Percentiles rank a stretch among this genome's conserved stretches.
These are phyloP conservation scores for Populus euphratica DNA, from an alignment of 345 rosid genomes.

Conservation along the genomic window DNA sequence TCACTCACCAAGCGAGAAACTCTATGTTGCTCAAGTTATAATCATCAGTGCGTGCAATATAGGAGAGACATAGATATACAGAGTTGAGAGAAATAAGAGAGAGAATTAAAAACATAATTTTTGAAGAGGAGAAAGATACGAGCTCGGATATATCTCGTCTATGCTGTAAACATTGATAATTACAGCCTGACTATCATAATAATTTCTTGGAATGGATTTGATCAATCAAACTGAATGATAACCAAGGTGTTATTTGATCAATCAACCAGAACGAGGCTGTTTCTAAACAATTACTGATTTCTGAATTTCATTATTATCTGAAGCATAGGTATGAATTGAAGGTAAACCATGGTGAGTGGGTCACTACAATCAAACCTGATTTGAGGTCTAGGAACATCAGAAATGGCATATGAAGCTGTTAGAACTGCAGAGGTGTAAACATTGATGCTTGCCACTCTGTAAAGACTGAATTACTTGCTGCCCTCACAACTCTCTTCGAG, in stretches of 20 bases:
- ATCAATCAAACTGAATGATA: not conserved
- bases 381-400: conserved; percentile 66
- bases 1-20: too few relatives aligned
- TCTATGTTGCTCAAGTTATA: too few relatives aligned
- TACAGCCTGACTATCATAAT: not conserved
- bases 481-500: conserved; percentile 65
- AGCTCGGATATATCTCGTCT: too few relatives aligned
- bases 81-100: too few relatives aligned
- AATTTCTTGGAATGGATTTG: conserved; percentile 2
- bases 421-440: conserved; percentile 49
- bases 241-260: not conserved
- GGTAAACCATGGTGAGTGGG: conserved; percentile 75
- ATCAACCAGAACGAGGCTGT: not conserved
- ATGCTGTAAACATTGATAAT: too few relatives aligned
- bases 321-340: conserved; percentile 70
- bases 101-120: too few relatives aligned
- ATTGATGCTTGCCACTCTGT: conserved; percentile 42
- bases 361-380: conserved; percentile 56
- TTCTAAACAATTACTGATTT: not conserved
- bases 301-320: conserved; percentile 9
- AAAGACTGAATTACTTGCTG: conserved; percentile 47
- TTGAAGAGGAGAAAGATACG: too few relatives aligned
- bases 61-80: too few relatives aligned
- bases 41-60: too few relatives aligned
- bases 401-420: conserved; percentile 63